Conservation (phyloP, 2,329 filamentous ascomycete genomes). For the Lasiodiplodia sp. region DNA sequence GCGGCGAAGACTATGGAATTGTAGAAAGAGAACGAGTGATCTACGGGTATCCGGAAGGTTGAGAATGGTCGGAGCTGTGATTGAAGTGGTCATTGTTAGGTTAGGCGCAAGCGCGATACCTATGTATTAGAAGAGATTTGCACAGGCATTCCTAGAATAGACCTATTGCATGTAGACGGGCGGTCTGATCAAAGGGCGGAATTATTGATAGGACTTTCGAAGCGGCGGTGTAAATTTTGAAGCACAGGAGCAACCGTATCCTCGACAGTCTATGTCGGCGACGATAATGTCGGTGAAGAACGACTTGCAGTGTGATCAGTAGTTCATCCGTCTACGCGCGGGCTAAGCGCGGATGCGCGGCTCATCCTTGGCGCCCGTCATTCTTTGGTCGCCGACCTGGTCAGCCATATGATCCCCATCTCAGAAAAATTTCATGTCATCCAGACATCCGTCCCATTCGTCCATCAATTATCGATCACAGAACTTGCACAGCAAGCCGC, state of each 20-base stretch:
- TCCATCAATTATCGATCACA: not conserved
- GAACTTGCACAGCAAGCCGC: no score
- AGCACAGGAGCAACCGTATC: not conserved
- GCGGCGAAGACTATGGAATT: not conserved
- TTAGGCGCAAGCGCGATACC: conserved; percentile 1
- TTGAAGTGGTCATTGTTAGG: not conserved
- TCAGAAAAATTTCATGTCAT: not conserved
- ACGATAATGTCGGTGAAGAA: no score
- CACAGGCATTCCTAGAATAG: conserved; percentile 20
- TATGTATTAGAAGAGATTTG: not conserved
- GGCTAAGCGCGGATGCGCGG: not conserved
- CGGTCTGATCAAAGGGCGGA: not conserved
- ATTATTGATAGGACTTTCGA: not conserved
- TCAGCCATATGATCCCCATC: not conserved
- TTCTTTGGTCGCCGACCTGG: not conserved
- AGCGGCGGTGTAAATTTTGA: not conserved
- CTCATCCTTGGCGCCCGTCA: conserved; percentile 8
- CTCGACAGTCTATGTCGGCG: not conserved
- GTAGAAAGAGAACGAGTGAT: not conserved
- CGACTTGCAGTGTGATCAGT: no score
- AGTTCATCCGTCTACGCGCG: not conserved
- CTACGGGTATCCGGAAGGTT: no score
- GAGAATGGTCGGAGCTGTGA: not conserved
- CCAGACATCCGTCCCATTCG: not conserved
- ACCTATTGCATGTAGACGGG: not conserved